Evolutionary conservation across 2,329 filamentous ascomycete species (phyloP), one percentile per base, ranked within the genome.

Genomic region (Lecanicillium sp.): DNA sequence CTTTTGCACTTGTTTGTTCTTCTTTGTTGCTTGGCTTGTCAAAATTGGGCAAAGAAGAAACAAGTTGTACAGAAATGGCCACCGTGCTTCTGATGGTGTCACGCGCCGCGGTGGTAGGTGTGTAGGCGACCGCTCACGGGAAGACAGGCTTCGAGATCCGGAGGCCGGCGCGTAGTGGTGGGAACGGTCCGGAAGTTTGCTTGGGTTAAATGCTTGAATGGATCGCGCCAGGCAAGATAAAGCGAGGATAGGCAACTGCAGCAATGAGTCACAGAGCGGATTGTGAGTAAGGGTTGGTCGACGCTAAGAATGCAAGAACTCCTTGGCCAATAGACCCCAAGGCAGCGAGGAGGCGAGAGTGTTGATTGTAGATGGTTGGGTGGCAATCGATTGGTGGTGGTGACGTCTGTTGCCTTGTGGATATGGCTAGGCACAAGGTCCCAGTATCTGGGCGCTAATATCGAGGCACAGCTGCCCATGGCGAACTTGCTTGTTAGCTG

Each of bases 321-420:
- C 7, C 21, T 10, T 12, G 20, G 30, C 42, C 42, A 36, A 44
- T 12, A 19, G 26, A 37, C 17, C 9, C 26, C 44, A 33, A 47
- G 44, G 44, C 44, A 33, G 27, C 36, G 17, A 24, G 12, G 20
- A 26, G 21, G 19, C 5, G 14, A 29, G 15, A 3, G 44, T 40
- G 17, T 33, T 19, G 36, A 40, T 32, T 39, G 44, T 33, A 39
- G 44, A 47, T 47, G 44, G 44, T 11, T 33, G 36, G 26, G 35
- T 40, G 44, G 36, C 35, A 39, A 46, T 30, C 33, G 27, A 40
- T 40, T 47, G 27, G 44, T 32, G 27, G 36, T 33, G 27, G 36
- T 47, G 44, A 47, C 44, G 29, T 47, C 26, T 47, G 44, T 19
- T 40, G 44, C n/a, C n/a, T n/a, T n/a, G n/a, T n/a, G n/a, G 23